A percentile compares a stretch with the other conserved stretches of the same genome.
phyloP scores from a whole-genome alignment of 2,329 filamentous ascomycete genomes.

The Cladosporium sp. region DNA sequence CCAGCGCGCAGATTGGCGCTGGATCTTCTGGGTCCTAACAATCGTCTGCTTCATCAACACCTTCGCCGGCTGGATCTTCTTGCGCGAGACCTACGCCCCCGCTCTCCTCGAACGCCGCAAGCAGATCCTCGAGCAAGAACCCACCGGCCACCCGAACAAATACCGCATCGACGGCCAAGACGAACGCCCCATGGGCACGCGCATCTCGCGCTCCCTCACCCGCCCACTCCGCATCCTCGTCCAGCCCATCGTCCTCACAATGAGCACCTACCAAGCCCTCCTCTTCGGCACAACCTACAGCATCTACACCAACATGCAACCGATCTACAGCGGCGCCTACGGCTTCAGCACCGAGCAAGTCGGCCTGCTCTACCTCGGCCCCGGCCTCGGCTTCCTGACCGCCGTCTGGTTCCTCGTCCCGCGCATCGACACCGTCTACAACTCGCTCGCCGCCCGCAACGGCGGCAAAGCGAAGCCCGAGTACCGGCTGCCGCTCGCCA shows the following conservation, averaged over 20 bases:
- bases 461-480: constrained; percentile 37
- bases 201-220: constrained; percentile 33
- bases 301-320: constrained; percentile 45
- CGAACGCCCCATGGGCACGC: constrained; percentile 30
- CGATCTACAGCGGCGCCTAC: constrained; percentile 39
- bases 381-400: constrained; percentile 39
- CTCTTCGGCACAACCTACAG: constrained; percentile 44
- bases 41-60: constrained; percentile 39
- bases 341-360: constrained; percentile 43
- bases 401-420: constrained; percentile 43
- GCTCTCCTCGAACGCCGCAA: constrained; percentile 35
- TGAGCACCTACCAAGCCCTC: constrained; percentile 42
- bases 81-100: constrained; percentile 41
- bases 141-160: constrained; percentile 29
- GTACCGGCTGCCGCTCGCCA: constrained; percentile 41
- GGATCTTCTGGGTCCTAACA: constrained; percentile 44
- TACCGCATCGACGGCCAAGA: constrained; percentile 42
- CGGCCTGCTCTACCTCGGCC: constrained; percentile 41
- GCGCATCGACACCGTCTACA: constrained; percentile 44
- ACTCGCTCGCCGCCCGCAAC: constrained; percentile 36
- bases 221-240: constrained; percentile 38
- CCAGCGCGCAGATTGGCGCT: constrained; percentile 41
- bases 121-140: constrained; percentile 28
- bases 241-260: constrained; percentile 42
- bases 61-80: constrained; percentile 37